phyloP scores from a whole-genome alignment of 139 green algal genomes.

The Chlamydomonas sp. region DNA sequence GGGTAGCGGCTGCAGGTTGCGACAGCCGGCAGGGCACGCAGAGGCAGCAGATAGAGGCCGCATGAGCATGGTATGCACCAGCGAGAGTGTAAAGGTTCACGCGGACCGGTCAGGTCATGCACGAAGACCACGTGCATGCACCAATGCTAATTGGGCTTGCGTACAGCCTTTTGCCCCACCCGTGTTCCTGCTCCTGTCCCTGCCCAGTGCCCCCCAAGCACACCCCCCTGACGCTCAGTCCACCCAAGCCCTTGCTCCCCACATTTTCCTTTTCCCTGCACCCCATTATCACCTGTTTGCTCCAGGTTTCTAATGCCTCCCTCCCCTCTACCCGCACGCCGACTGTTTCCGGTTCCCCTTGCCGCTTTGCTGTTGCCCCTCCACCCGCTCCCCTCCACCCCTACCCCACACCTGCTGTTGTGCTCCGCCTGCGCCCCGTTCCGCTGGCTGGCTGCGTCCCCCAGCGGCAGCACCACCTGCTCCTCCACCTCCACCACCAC shows the following conservation, averaged over 20 bases:
- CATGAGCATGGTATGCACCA: background rate
- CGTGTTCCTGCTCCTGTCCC: too few species aligned
- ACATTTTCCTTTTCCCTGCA: too few species aligned
- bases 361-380: background rate
- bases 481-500: slow-evolving; percentile 90
- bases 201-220: too few species aligned
- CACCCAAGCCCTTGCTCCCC: too few species aligned
- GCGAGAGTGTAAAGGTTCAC: too few species aligned
- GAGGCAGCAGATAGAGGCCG: background rate
- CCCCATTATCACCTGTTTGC: too few species aligned
- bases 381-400: background rate
- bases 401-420: slow-evolving; percentile 43
- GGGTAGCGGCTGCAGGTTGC: slow-evolving; percentile 28
- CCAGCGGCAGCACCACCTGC: slow-evolving; percentile 83
- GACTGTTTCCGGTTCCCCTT: too few species aligned
- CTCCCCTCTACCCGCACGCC: background rate
- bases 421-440: slow-evolving; percentile 45
- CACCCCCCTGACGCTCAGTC: too few species aligned
- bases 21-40: background rate
- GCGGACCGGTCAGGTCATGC: too few species aligned
- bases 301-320: background rate
- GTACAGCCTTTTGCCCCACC: too few species aligned
- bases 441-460: slow-evolving; percentile 44
- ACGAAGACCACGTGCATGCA: too few species aligned
- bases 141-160: too few species aligned